A percentile compares a stretch with the other conserved stretches of the same genome.
phyloP scores from a whole-genome alignment of 1,284 basidiomycete species.

The Mrakiaceae sp. region DNA sequence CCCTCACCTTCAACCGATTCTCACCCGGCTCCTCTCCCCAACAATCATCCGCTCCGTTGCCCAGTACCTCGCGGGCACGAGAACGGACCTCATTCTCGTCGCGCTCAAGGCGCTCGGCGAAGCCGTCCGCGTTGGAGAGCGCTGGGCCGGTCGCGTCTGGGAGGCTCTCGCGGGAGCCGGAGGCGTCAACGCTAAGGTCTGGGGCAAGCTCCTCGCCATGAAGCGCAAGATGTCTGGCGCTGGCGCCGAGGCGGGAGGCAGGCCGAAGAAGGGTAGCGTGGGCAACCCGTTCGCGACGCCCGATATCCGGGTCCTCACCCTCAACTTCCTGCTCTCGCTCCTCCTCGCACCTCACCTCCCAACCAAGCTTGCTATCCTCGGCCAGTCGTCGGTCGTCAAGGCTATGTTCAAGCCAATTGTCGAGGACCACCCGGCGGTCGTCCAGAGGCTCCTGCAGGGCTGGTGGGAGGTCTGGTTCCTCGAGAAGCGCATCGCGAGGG shows the following conservation, averaged over 20 bases:
- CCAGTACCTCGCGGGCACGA: conserved; percentile 18
- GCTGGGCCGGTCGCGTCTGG: conserved; percentile 17
- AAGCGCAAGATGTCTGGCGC: conserved; percentile 31
- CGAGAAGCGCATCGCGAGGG: conserved; percentile 25
- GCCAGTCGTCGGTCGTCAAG: conserved; percentile 13
- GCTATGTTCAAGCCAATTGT: conserved; percentile 15
- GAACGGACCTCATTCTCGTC: conserved; percentile 9
- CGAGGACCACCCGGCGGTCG: conserved; percentile 32
- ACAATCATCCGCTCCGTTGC: conserved; percentile 29
- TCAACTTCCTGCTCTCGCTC: conserved; percentile 31
- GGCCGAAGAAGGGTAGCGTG: conserved; percentile 20
- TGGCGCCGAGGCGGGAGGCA: conserved; percentile 22
- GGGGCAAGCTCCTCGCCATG: conserved; percentile 35
- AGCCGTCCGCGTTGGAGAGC: conserved; percentile 31
- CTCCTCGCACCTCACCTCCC: conserved; percentile 27
- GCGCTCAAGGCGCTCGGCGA: conserved; percentile 30
- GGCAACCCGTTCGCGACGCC: conserved; percentile 12
- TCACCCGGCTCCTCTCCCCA: conserved; percentile 28
- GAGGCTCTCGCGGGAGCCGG: conserved; percentile 24
- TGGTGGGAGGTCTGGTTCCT: conserved; percentile 32
- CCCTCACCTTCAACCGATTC: conserved; percentile 27
- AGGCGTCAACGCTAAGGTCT: conserved; percentile 27
- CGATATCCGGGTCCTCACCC: conserved; percentile 33
- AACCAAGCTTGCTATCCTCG: conserved; percentile 24
- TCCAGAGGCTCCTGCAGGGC: conserved; percentile 31